Percentiles rank a stretch among this genome's conserved stretches.
Conservation (phyloP, 2,329 filamentous ascomycete genomes). For the Sporothrix humicola region DNA sequence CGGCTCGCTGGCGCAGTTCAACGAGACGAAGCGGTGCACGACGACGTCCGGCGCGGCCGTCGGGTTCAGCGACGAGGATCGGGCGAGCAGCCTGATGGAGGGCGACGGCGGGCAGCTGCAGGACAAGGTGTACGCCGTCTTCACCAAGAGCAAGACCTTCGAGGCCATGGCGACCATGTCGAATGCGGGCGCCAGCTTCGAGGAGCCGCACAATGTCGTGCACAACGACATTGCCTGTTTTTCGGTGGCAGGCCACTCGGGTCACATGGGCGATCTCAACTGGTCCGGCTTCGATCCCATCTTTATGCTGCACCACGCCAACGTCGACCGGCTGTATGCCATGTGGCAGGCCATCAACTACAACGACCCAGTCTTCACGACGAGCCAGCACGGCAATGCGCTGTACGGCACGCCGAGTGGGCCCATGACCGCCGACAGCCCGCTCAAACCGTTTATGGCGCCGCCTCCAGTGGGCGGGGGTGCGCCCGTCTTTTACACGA, state of each 20-base stretch:
- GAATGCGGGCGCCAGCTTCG: constrained; percentile 50
- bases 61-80: constrained; percentile 47
- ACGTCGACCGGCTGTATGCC: constrained; percentile 66
- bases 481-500: constrained; percentile 51
- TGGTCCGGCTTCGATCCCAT: constrained; percentile 55
- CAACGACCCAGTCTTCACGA: constrained; percentile 45
- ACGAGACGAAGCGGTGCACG: constrained; percentile 51
- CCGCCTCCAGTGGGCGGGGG: constrained; percentile 31
- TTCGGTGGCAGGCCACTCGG: constrained; percentile 41
- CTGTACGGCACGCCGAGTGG: constrained; percentile 51
- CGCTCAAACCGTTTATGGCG: constrained; percentile 57
- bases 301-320: constrained; percentile 60
- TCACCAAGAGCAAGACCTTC: constrained; percentile 48
- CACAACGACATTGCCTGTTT: constrained; percentile 49
- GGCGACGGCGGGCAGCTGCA: constrained; percentile 42
- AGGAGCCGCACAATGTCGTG: constrained; percentile 53
- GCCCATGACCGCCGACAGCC: constrained; percentile 52
- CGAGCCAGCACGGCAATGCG: constrained; percentile 40
- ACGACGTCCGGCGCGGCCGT: constrained; percentile 46
- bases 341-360: constrained; percentile 53
- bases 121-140: constrained; percentile 50
- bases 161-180: constrained; percentile 50
- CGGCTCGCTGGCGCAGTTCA: constrained; percentile 42
- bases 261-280: constrained; percentile 47
- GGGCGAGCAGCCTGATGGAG: constrained; percentile 38